Evolutionary conservation across 805 yeast genomes (phyloP).

Genomic region (Debaryomyces tyrocola): DNA sequence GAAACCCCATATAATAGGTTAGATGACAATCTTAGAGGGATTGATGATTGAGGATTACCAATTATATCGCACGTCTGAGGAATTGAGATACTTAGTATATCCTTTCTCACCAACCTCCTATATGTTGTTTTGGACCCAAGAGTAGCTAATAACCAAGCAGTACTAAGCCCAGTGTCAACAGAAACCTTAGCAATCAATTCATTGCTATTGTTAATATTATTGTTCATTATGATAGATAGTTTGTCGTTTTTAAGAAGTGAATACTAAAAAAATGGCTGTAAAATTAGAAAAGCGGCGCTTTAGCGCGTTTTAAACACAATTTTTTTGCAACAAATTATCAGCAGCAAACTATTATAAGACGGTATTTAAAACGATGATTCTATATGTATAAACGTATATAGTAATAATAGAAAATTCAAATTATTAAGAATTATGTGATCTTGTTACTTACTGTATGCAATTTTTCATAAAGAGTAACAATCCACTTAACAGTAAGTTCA

Average conservation of each 20-base stretch:
- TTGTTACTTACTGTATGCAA: constrained; percentile 14
- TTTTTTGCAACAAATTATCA: no score
- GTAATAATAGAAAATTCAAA: no score
- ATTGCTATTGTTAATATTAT: neutral
- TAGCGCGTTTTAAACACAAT: no score
- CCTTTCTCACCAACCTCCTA: constrained; percentile 27
- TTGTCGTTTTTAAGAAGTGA: no score
- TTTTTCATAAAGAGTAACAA: constrained; percentile 24
- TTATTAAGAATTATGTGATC: constrained; percentile 9
- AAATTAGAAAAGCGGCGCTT: neutral
- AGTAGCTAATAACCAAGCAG: constrained; percentile 43
- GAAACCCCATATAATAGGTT: constrained; percentile 50
- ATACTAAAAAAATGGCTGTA: neutral
- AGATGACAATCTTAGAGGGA: constrained; percentile 34
- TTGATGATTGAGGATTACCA: neutral
- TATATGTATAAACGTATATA: no score
- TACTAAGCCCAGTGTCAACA: constrained; percentile 12
- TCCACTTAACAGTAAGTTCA: constrained; percentile 22
- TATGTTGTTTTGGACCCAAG: constrained; percentile 33
- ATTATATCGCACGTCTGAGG: constrained; percentile 38
- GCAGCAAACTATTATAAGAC: no score
- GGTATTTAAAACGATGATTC: no score
- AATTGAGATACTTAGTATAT: constrained; percentile 37
- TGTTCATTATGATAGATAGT: neutral
- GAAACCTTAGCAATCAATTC: neutral